phyloP scores from a whole-genome alignment of 371 early-diverging fungal genomes.

The Circinella umbellata region DNA sequence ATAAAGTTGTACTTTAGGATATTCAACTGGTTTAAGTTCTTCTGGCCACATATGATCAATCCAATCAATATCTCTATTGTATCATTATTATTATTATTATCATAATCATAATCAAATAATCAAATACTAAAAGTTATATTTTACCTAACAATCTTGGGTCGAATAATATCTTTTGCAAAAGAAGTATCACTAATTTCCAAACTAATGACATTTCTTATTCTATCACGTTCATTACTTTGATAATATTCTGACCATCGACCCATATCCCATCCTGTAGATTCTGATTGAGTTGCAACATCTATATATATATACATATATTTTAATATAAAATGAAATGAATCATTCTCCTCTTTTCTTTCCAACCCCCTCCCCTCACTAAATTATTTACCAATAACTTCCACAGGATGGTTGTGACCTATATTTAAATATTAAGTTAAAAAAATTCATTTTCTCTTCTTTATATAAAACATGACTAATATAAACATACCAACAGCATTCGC shows the following conservation, averaged over 20 bases:
- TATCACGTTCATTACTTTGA: slow-evolving; percentile 59
- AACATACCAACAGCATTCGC: slow-evolving; percentile 67
- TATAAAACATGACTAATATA: background rate
- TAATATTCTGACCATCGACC: slow-evolving; percentile 85
- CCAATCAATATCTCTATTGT: slow-evolving; percentile 80
- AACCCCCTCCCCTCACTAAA: background rate
- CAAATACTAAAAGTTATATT: background rate
- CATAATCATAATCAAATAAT: background rate
- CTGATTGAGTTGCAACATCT: slow-evolving; percentile 87
- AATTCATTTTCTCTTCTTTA: background rate
- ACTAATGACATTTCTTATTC: slow-evolving; percentile 87
- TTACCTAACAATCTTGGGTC: slow-evolving; percentile 79
- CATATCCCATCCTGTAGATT: slow-evolving; percentile 77
- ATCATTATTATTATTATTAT: background rate
- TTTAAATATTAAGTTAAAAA: background rate
- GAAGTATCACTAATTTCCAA: slow-evolving; percentile 82
- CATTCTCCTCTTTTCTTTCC: too few species aligned
- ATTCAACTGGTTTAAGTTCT: slow-evolving; percentile 58
- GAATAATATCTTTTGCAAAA: slow-evolving; percentile 64
- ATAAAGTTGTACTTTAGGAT: slow-evolving; percentile 87
- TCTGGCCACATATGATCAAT: slow-evolving; percentile 85
- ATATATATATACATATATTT: slow-evolving; percentile 13
- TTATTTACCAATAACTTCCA: slow-evolving; percentile 71
- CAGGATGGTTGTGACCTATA: slow-evolving; percentile 60
- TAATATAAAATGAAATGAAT: background rate